Evolutionary conservation across 2,329 filamentous ascomycete species (phyloP).

Genomic region (Amauroascus niger): DNA sequence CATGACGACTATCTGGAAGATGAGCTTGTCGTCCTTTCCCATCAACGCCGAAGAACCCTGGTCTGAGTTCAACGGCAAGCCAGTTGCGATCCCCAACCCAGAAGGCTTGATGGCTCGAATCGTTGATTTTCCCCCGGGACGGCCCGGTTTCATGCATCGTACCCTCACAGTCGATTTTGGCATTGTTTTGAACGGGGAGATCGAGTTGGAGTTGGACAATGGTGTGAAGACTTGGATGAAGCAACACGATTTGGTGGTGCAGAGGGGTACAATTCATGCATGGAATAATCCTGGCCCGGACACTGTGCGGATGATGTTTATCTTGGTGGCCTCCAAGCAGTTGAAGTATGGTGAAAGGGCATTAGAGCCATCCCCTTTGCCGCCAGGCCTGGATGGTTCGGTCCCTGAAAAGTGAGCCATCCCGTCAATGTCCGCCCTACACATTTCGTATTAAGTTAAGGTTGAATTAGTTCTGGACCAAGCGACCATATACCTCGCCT

Average conservation of each 20-base stretch:
- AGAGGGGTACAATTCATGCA: slow-evolving; percentile 24
- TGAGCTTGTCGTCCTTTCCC: slow-evolving; percentile 16
- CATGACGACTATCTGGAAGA: slow-evolving; percentile 23
- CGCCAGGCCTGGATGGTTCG: background rate
- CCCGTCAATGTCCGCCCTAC: background rate
- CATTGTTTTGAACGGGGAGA: slow-evolving; percentile 24
- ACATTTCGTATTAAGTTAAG: background rate
- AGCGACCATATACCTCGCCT: background rate
- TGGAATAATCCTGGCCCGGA: slow-evolving; percentile 20
- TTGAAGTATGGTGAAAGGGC: slow-evolving; percentile 17
- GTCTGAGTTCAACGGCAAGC: slow-evolving; percentile 21
- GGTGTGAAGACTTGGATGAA: slow-evolving; percentile 22
- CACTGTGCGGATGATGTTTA: slow-evolving; percentile 20
- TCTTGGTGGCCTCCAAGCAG: slow-evolving; percentile 15
- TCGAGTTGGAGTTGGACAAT: slow-evolving; percentile 25
- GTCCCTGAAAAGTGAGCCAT: background rate
- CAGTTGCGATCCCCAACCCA: slow-evolving; percentile 19
- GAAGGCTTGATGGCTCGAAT: slow-evolving; percentile 20
- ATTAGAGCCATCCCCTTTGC: slow-evolving; percentile 18
- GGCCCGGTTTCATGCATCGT: slow-evolving; percentile 20
- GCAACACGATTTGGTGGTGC: slow-evolving; percentile 25
- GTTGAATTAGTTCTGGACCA: background rate
- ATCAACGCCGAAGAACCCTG: slow-evolving; percentile 19
- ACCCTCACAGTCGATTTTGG: slow-evolving; percentile 26
- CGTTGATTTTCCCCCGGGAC: slow-evolving; percentile 23